These are phyloP conservation scores for Elongisporangium anandrum DNA, from an alignment of 352 stramenopile species.

Conservation along the genomic window DNA sequence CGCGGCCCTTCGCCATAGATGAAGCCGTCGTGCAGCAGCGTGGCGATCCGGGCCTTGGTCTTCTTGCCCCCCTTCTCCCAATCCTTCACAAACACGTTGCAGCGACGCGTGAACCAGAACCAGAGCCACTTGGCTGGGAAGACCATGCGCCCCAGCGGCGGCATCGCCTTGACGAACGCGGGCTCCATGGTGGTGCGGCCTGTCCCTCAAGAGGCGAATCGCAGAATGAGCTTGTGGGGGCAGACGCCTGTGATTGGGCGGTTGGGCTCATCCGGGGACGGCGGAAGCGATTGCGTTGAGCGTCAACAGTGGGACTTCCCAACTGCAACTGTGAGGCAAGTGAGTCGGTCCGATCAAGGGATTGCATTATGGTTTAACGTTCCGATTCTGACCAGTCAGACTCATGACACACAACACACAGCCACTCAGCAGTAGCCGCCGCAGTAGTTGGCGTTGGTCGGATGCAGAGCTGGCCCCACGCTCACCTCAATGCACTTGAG, in stretches of 20 bases:
- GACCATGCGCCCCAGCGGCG: neutral
- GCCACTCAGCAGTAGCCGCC: slow-evolving; percentile 46
- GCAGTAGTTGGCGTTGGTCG: slow-evolving; percentile 42
- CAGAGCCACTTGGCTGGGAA: slow-evolving; percentile 21
- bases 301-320: too few species aligned
- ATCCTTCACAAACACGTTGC: slow-evolving; percentile 7
- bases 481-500: slow-evolving; percentile 41
- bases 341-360: too few species aligned
- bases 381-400: too few species aligned
- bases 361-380: too few species aligned
- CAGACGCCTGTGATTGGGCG: too few species aligned
- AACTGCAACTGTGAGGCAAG: too few species aligned
- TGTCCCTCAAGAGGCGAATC: neutral
- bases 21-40: slow-evolving; percentile 20
- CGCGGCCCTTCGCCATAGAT: slow-evolving; percentile 57
- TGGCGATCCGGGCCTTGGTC: slow-evolving; percentile 22
- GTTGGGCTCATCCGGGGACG: neutral
- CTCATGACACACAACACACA: too few species aligned
- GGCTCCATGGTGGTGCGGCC: neutral
- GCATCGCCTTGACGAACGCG: neutral
- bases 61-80: slow-evolving; percentile 1
- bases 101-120: slow-evolving; percentile 14
- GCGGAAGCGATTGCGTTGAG: too few species aligned
- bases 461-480: slow-evolving; percentile 41
- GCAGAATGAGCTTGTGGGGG: neutral